These are phyloP conservation scores for Zychaea mexicana DNA, from an alignment of 371 early-diverging fungal genomes.

Conservation along the genomic window DNA sequence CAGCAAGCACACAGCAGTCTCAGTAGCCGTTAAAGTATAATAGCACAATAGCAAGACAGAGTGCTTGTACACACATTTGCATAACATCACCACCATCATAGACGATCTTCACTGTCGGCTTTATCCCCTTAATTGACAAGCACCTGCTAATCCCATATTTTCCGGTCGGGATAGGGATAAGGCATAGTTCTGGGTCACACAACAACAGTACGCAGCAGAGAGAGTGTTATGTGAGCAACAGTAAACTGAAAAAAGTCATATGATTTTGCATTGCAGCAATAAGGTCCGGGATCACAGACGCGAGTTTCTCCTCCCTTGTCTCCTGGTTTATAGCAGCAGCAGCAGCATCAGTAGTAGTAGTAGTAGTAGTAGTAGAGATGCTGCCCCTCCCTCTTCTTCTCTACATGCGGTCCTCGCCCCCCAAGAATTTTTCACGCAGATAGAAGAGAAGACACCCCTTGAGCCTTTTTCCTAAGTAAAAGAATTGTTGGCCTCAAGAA, in stretches of 20 bases:
- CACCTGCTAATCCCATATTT: slow-evolving; percentile 2
- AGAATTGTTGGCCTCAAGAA: too few species aligned
- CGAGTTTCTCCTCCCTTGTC: background rate
- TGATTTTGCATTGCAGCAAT: background rate
- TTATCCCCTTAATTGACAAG: slow-evolving; percentile 12
- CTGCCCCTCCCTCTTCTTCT: too few species aligned
- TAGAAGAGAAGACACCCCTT: too few species aligned
- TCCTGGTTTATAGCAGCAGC: background rate
- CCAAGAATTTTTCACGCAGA: too few species aligned
- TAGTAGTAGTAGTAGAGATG: too few species aligned
- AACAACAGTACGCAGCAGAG: background rate
- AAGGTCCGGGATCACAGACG: slow-evolving; percentile 6
- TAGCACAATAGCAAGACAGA: too few species aligned
- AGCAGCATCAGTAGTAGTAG: too few species aligned
- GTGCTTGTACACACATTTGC: background rate
- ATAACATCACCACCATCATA: background rate
- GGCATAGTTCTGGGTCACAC: background rate
- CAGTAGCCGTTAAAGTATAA: too few species aligned
- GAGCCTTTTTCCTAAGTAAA: too few species aligned
- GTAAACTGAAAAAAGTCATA: background rate
- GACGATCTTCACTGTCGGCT: slow-evolving; percentile 7
- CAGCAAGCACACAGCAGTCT: too few species aligned
- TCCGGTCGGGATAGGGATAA: background rate
- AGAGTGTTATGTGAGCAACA: background rate
- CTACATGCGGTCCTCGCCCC: too few species aligned